Evolutionary conservation across 495 filamentous ascomycete genomes (phyloP), one percentile per base, ranked within the genome.

Genomic region (Clohesyomyces aquaticus): DNA sequence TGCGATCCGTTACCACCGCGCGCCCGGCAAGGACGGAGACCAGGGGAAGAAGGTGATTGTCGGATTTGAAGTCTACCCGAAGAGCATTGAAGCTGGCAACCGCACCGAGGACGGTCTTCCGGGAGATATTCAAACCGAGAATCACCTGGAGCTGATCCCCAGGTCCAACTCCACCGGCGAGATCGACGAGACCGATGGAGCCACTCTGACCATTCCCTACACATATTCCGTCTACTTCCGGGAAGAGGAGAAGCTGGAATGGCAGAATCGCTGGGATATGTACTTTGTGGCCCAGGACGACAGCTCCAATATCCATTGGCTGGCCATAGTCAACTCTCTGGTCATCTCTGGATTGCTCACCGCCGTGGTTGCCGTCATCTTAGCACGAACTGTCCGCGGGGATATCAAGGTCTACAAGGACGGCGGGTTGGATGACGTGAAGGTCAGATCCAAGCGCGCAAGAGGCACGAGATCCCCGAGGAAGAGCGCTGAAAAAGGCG

Each of bases 231-330:
- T 97, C 9, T 96, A 93, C 76, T 97, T 91, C 75, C 85, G 90
- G 52, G 91, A 96, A 73, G 91, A 96, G 55, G 82, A 86, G 19
- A 83, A 80, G 43, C 80, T 96, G 56, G 91, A 95, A 59, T 97
- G 93, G 93, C 80, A 80, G 47, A 89, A 86, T 62, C 85, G 93
- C 48, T 97, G 93, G 93, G 91, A 96, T 68, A 77, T 95, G 26
- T 97, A 96, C 70, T 96, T 97, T 75, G 90, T 89, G 55, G 93
- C 96, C 72, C 90, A 93, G 72, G 89, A 91, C 57, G 90, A 93
- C 55, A 88, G 90, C 46, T 87, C 86, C 27, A 87, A 85, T 70
- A 89, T 95, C 26, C 93, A 96, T 70, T 97, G 93, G 92, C 76
- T 96, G 42, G 92, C 93, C 26, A 96, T 97, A 64, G 75, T 95